Base-by-base conservation (phyloP, 2,329 filamentous ascomycete species). In the Verticillium tricorpus region DNA sequence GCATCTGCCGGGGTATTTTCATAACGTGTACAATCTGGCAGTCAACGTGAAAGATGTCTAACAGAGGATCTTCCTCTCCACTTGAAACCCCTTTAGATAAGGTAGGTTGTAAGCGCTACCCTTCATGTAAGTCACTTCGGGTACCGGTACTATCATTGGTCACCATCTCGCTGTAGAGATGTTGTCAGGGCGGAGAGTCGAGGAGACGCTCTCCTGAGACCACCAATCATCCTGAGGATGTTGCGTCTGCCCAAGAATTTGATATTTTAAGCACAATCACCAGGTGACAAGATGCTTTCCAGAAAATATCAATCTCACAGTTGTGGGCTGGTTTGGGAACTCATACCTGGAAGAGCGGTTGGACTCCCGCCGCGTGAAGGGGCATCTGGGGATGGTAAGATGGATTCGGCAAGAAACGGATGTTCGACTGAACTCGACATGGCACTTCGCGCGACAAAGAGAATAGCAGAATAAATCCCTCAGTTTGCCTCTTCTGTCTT, bases 271-370 rank as follows among this genome's bases (percentile, higher is more conserved):
- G 12, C 15, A 40, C 15, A 40, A 17, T 40, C 37, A 2, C 17
- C 37, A 40, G 14, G 37, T 17, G 37, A 40, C 2, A 15, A n/a
- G 5, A 2, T 1, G 6, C 0, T 12, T 17, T 2, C 5, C 15
- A 1, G 14, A 5, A n/a, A 15, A 2, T 1, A 12, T 17, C 37
- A 3, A 15, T 1, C 17, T 15, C 6, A 17, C 2, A 1, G 37
- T n/a, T 40, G 37, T n/a, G 37, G 37, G 37, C 37, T 40, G 14
- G 37, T 5, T 17, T 40, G 37, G 1, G 37, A 17, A 6, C 37
- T 40, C 6, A 40, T n/a, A n/a, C 17, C 37, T 15, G 28, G 28
- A 5, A 28, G 28, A 28, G 28, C 28, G 6, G 28, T 28, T 28
- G 4, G 28, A 28, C 28, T 4, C 28, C 28, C 28, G 28, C 28